Evolutionary conservation across 352 stramenopile genomes (phyloP).

Genomic region (Globisporangium nagaii): DNA sequence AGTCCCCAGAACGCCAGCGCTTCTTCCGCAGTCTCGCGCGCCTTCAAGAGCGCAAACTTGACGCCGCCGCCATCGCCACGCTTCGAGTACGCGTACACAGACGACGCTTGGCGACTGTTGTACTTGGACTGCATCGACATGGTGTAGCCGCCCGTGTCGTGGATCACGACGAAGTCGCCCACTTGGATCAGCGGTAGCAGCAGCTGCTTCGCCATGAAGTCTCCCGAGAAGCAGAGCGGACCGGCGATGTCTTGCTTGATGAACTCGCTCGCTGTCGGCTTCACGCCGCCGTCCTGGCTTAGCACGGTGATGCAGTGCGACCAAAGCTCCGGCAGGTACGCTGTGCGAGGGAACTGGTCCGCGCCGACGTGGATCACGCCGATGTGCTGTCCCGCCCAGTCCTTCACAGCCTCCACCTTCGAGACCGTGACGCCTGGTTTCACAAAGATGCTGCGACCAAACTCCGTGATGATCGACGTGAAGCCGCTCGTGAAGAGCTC

Average conservation of each 20-base stretch:
- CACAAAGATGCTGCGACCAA: slow-evolving; percentile 81
- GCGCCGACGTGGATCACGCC: slow-evolving; percentile 86
- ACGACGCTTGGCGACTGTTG: slow-evolving; percentile 74
- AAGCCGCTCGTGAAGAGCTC: slow-evolving; percentile 82
- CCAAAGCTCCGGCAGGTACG: slow-evolving; percentile 82
- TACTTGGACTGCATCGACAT: slow-evolving; percentile 88
- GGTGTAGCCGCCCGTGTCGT: slow-evolving; percentile 87
- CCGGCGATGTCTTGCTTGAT: slow-evolving; percentile 84
- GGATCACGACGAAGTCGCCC: slow-evolving; percentile 77
- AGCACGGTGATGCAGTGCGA: slow-evolving; percentile 82
- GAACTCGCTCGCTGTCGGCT: slow-evolving; percentile 26
- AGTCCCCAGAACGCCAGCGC: slow-evolving; percentile 69
- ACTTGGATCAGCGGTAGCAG: slow-evolving; percentile 65
- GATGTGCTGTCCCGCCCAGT: slow-evolving; percentile 73
- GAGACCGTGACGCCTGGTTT: slow-evolving; percentile 86
- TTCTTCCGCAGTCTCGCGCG: slow-evolving; percentile 61
- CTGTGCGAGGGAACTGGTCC: slow-evolving; percentile 87
- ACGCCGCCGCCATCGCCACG: slow-evolving; percentile 10
- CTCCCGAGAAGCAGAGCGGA: slow-evolving; percentile 90
- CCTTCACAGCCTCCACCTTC: slow-evolving; percentile 87
- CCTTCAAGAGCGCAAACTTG: slow-evolving; percentile 58
- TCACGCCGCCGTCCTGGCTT: slow-evolving; percentile 34
- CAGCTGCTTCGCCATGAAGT: slow-evolving; percentile 82
- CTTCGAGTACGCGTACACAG: slow-evolving; percentile 54
- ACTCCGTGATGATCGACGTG: slow-evolving; percentile 89